These are phyloP conservation scores for Choiromyces venosus DNA, from an alignment of 495 filamentous ascomycete species.

Conservation along the genomic window DNA sequence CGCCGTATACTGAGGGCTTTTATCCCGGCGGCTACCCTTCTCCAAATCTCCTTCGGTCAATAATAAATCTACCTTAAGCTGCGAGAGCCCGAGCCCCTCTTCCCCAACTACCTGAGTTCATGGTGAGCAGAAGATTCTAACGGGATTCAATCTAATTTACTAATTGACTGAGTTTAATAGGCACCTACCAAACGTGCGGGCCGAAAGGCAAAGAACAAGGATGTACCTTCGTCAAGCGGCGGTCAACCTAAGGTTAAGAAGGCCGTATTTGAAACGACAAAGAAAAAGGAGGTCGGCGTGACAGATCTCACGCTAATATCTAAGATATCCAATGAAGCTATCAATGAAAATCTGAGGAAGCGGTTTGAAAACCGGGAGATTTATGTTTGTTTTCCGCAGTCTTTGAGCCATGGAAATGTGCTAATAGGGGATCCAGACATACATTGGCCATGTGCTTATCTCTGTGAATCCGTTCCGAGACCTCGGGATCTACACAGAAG, in stretches of 20 bases:
- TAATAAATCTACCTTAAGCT: background rate
- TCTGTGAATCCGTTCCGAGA: constrained; percentile 99
- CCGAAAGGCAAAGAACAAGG: constrained; percentile 60
- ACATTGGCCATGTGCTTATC: constrained; percentile 99
- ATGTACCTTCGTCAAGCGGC: constrained; percentile 49
- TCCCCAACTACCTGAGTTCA: background rate
- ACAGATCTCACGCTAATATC: constrained; percentile 95
- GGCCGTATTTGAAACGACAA: constrained; percentile 87
- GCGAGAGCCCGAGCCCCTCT: background rate
- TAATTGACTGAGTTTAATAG: constrained; percentile 16
- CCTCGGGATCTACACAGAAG: constrained; percentile 95
- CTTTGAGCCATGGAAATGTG: constrained; percentile 21
- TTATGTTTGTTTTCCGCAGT: constrained; percentile 60
- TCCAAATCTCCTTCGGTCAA: background rate
- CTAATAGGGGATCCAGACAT: constrained; percentile 58
- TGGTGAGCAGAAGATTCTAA: background rate
- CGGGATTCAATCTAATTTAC: background rate
- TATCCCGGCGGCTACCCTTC: background rate
- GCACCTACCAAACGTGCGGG: constrained; percentile 48
- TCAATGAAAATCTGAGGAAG: constrained; percentile 98
- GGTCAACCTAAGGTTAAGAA: constrained; percentile 76
- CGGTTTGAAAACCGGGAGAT: constrained; percentile 95
- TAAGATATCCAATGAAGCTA: constrained; percentile 97
- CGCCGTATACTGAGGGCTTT: background rate
- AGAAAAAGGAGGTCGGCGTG: constrained; percentile 99